Percentiles rank a stretch among this genome's conserved stretches.
phyloP scores from a whole-genome alignment of 2,329 filamentous ascomycete species.

The Penicillium fuscoglaucum region DNA sequence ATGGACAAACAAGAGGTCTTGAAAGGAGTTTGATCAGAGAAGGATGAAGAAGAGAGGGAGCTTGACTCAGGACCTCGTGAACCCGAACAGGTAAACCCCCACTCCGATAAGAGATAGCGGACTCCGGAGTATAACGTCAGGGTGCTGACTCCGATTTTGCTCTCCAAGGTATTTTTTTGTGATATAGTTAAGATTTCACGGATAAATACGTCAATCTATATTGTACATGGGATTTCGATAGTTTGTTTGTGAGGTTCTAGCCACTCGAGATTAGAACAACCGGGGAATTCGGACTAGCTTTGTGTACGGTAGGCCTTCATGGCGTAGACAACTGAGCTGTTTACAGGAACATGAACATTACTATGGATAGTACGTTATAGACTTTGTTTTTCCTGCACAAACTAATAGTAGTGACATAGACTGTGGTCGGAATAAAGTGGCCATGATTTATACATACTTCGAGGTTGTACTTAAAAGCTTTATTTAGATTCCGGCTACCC shows the following conservation, averaged over 20 bases:
- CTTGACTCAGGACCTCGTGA: not conserved
- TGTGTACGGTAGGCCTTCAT: not conserved
- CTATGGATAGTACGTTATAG: not conserved
- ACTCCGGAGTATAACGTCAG: not conserved
- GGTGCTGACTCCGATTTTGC: not conserved
- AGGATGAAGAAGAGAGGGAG: not conserved
- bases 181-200: not conserved
- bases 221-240: not conserved
- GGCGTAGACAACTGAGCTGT: not conserved
- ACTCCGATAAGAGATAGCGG: constrained; percentile 8
- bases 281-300: not conserved
- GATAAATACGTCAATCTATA: not conserved
- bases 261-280: too few species aligned
- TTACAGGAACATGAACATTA: not conserved
- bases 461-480: not conserved
- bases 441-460: not conserved
- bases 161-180: not conserved
- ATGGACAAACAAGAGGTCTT: not conserved
- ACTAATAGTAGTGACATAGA: not conserved
- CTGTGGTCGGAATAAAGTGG: not conserved
- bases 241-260: not conserved
- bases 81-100: not conserved
- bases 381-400: not conserved
- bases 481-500: not conserved
- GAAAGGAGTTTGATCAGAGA: not conserved